Evolutionary conservation across 73 alveolate genomes (phyloP).

Genomic region (Uronychia binucleata): DNA sequence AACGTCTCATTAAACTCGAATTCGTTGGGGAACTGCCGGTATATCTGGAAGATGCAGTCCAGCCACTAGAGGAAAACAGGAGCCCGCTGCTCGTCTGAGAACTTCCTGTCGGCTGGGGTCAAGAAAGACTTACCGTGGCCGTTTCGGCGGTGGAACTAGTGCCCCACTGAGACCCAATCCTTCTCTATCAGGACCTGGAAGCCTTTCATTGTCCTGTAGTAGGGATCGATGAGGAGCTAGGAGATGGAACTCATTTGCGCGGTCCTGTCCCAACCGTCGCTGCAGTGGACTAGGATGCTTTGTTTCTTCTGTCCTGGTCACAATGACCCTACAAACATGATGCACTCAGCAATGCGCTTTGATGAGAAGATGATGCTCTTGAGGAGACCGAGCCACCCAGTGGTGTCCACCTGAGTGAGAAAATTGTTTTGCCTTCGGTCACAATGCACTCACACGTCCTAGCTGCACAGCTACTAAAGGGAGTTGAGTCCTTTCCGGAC

Average conservation of each 20-base stretch:
- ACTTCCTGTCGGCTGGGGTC: slow-evolving; percentile 53
- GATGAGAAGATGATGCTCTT: slow-evolving; percentile 73
- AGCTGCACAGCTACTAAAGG: slow-evolving; percentile 39
- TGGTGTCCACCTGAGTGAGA: slow-evolving; percentile 75
- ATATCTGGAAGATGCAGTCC: slow-evolving; percentile 90
- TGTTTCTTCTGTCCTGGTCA: slow-evolving; percentile 34
- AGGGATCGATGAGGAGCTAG: slow-evolving; percentile 91
- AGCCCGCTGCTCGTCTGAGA: slow-evolving; percentile 80
- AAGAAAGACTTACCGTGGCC: slow-evolving; percentile 68
- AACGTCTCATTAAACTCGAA: slow-evolving; percentile 90
- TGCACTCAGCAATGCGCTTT: slow-evolving; percentile 41
- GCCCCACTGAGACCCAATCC: slow-evolving; percentile 97
- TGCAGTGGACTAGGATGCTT: slow-evolving; percentile 93
- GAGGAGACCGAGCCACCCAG: slow-evolving; percentile 88
- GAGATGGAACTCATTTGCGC: slow-evolving; percentile 88
- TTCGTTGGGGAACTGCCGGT: slow-evolving; percentile 80
- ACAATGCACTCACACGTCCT: background rate
- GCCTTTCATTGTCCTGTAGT: slow-evolving; percentile 94
- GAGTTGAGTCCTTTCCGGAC: slow-evolving; percentile 84
- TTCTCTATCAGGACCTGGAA: slow-evolving; percentile 89
- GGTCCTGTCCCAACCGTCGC: slow-evolving; percentile 99
- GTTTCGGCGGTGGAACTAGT: slow-evolving; percentile 87
- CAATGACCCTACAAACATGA: slow-evolving; percentile 24
- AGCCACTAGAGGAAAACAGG: slow-evolving; percentile 94
- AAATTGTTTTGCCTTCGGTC: background rate